Percentiles rank a stretch among this genome's conserved stretches.
Conservation (phyloP, 2,329 filamentous ascomycete genomes). For the Pseudophaeomoniella oleicola region DNA sequence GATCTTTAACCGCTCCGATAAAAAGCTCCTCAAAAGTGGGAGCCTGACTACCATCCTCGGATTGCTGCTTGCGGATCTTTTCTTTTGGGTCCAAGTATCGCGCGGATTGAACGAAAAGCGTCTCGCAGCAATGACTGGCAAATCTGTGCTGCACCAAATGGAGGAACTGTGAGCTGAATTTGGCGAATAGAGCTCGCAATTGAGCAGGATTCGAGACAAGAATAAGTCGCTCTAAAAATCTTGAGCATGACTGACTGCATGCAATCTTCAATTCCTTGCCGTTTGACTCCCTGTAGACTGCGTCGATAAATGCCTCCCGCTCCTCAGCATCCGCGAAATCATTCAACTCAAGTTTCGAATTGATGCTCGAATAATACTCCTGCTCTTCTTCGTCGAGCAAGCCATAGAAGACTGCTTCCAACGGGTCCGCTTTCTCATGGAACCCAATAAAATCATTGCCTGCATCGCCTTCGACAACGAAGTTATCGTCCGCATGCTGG, state of each 20-base stretch:
- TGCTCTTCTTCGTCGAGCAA: conserved; percentile 87
- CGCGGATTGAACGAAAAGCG: conserved; percentile 72
- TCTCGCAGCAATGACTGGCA: conserved; percentile 93
- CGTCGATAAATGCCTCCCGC: conserved; percentile 56
- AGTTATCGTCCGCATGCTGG: conserved; percentile 5
- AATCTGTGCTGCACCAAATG: conserved; percentile 90
- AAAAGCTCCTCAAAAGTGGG: conserved; percentile 74
- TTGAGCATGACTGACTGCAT: conserved; percentile 87
- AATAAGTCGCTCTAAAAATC: conserved; percentile 83
- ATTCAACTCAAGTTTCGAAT: conserved; percentile 80
- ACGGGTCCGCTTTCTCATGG: conserved; percentile 11
- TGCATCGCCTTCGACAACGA: conserved; percentile 8
- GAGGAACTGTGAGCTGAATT: conserved; percentile 74
- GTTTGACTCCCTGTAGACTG: conserved; percentile 70
- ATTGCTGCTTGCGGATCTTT: conserved; percentile 29
- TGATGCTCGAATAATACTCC: conserved; percentile 84
- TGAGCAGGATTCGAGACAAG: conserved; percentile 63
- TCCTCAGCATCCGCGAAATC: conserved; percentile 69
- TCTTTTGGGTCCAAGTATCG: conserved; percentile 52
- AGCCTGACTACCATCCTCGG: conserved; percentile 28
- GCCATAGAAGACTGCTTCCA: conserved; percentile 54
- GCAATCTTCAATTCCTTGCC: conserved; percentile 94
- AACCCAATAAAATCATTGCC: conserved; percentile 25
- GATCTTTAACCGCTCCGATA: conserved; percentile 66
- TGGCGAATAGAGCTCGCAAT: conserved; percentile 73